Evolutionary conservation across 495 filamentous ascomycete genomes (phyloP), one percentile per base, ranked within the genome.

Genomic region (Aspergillus funiculosus): DNA sequence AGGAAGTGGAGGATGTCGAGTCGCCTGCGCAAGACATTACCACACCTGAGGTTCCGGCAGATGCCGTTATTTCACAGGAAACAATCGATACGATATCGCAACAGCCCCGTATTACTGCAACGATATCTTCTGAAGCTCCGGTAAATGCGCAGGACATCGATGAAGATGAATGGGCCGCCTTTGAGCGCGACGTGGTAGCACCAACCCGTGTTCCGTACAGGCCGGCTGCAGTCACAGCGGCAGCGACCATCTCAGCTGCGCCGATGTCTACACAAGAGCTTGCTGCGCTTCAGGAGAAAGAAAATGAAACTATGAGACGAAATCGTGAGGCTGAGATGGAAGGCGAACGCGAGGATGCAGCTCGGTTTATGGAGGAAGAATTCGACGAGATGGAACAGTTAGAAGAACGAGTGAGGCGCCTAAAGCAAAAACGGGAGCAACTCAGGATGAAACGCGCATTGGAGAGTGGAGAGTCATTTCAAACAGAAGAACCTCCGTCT

Each of bases 351-450:
- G 89, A 95, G 56, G 89, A 94, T 56, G 89, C 90, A 3, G 82
- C 80, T 15, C 76, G 85, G 36, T 77, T 82, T 43, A 62, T 96
- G 45, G 82, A 91, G 61, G 82, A 86, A 46, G 92, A 98, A 62
- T 88, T 97, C 60, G 92, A 94, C 40, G 83, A 92, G 59, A 96
- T 97, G 91, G 87, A 92, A 59, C 80, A 80, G 42, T 74, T 95
- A 34, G 92, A 96, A 64, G 80, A 81, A 52, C 76, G 90, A 28
- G 85, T 95, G 6, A 71, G 74, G 55, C 78, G 73, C 54, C 63
- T 98, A 48, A 85, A 89, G 56, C 85, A 90, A 53, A 80, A 71
- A 59, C 69, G 78, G 42, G 81, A 85, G 51, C 67, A 73, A 32
- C 52, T 85, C 34, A 80, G 75, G 57, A 59, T 67, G 32, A 64